Percentiles rank a stretch among this genome's conserved stretches.
Conservation (phyloP, 1,284 basidiomycete genomes). For the Boletus smithii region DNA sequence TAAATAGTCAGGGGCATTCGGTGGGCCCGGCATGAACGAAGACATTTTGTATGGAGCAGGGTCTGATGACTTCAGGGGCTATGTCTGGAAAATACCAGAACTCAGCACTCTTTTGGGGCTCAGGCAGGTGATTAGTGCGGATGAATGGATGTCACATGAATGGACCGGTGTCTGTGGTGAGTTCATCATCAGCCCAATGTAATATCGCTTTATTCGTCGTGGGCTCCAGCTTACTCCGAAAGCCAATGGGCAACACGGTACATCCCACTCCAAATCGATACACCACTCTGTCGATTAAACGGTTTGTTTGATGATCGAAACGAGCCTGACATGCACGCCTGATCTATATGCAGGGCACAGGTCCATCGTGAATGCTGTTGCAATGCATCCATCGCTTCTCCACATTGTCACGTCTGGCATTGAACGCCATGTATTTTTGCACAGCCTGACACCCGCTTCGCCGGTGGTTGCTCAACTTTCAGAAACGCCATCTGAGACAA, state of each 20-base stretch:
- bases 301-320: conserved; percentile 39
- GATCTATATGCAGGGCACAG: conserved; percentile 51
- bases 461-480: conserved; percentile 46
- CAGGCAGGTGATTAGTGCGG: conserved; percentile 41
- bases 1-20: conserved; percentile 70
- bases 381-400: conserved; percentile 69
- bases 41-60: conserved; percentile 66
- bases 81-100: conserved; percentile 73
- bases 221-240: conserved; percentile 46
- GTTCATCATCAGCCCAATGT: conserved; percentile 13
- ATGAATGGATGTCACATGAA: conserved; percentile 43
- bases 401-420: conserved; percentile 67
- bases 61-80: conserved; percentile 77
- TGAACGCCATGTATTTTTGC: conserved; percentile 65
- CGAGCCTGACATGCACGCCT: neutral
- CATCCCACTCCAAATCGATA: conserved; percentile 54
- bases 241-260: conserved; percentile 37
- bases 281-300: conserved; percentile 52
- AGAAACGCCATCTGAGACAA: conserved; percentile 45
- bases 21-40: conserved; percentile 49
- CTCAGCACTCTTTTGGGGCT: conserved; percentile 40
- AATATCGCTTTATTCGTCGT: conserved; percentile 7
- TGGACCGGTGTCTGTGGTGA: conserved; percentile 40
- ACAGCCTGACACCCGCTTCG: conserved; percentile 55
- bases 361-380: conserved; percentile 69